Evolutionary conservation across 805 yeast genomes (phyloP), one percentile per base, ranked within the genome.

Genomic region (Cyberlindnera samutprakarnensis): DNA sequence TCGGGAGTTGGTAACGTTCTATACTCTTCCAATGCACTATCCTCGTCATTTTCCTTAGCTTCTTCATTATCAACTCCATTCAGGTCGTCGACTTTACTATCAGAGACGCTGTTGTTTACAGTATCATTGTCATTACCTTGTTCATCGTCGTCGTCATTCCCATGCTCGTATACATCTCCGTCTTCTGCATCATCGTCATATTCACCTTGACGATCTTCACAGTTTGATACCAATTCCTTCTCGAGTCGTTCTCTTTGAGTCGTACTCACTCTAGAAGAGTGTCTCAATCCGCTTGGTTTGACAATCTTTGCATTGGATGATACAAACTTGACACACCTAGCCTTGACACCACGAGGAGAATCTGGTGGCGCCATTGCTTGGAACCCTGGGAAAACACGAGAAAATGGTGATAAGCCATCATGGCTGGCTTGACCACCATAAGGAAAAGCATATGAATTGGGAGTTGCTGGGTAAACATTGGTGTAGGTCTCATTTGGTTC

Each of bases 331-430:
- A 31, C 13, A 2, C 29, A 15, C 17, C 31, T 27, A 2, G 35
- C 32, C 21, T 36, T 31, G 18, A 23, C 37, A 13, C 33, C 20
- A 18, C 39, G 46, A 16, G 40, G 35, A 18, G 40, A 31, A 12
- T 37, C 25, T 13, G 54, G 51, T 16, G 54, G 55, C 15, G 47
- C 47, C n/a, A 48, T 42, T 2, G 55, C 53, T 30, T 49, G 50
- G 35, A 44, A 51, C 3, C 48, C 35, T 21, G 56, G 54, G 43
- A 51, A 51, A 7, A 36, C 46, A 17, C 44, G 32, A 2, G 42
- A 44, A 28, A 43, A 40, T 19, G 56, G 54, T 9, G 54, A 49
- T 14, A 30, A n/a, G n/a, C n/a, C n/a, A n/a, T n/a, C n/a, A n/a
- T n/a, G n/a, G n/a, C n/a, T n/a, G n/a, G n/a, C n/a, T n/a, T n/a